These are phyloP conservation scores for Coleophoma eucalyptorum DNA, from an alignment of 2,329 filamentous ascomycete species.

Conservation along the genomic window DNA sequence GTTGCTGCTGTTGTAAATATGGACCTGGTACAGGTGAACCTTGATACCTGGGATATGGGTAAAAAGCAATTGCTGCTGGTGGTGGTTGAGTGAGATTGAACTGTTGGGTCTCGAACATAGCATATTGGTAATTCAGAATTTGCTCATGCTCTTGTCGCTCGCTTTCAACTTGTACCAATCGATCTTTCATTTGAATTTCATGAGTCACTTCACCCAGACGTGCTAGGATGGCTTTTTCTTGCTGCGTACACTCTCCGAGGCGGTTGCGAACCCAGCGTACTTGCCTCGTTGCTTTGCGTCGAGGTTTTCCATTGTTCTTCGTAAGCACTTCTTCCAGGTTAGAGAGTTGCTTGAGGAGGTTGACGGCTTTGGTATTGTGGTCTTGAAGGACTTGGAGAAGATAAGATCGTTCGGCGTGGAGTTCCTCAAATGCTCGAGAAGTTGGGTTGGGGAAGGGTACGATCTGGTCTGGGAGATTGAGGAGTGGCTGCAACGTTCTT, in stretches of 20 bases:
- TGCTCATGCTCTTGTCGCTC: slow-evolving; percentile 2
- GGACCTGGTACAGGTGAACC: too few species aligned
- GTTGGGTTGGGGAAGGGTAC: background rate
- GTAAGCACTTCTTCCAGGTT: slow-evolving; percentile 29
- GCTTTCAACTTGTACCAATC: slow-evolving; percentile 30
- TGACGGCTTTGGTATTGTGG: slow-evolving; percentile 32
- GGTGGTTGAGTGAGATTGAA: too few species aligned
- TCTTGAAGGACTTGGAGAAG: slow-evolving; percentile 37
- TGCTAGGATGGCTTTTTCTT: slow-evolving; percentile 40
- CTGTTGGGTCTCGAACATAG: too few species aligned
- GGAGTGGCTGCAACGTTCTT: background rate
- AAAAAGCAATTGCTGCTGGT: too few species aligned
- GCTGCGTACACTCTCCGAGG: slow-evolving; percentile 39
- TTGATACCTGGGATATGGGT: too few species aligned
- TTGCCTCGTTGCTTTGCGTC: slow-evolving; percentile 29
- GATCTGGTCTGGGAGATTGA: background rate
- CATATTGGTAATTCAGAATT: background rate
- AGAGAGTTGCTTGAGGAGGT: slow-evolving; percentile 36
- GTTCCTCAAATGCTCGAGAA: slow-evolving; percentile 36
- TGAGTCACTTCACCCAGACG: slow-evolving; percentile 45
- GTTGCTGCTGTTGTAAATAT: too few species aligned
- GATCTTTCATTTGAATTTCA: slow-evolving; percentile 42
- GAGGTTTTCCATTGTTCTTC: background rate
- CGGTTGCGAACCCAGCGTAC: slow-evolving; percentile 36
- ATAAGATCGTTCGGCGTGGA: slow-evolving; percentile 44